A percentile compares a stretch with the other conserved stretches of the same genome.
These are phyloP conservation scores for Elongisporangium anandrum DNA, from an alignment of 352 stramenopile species.

Conservation along the genomic window DNA sequence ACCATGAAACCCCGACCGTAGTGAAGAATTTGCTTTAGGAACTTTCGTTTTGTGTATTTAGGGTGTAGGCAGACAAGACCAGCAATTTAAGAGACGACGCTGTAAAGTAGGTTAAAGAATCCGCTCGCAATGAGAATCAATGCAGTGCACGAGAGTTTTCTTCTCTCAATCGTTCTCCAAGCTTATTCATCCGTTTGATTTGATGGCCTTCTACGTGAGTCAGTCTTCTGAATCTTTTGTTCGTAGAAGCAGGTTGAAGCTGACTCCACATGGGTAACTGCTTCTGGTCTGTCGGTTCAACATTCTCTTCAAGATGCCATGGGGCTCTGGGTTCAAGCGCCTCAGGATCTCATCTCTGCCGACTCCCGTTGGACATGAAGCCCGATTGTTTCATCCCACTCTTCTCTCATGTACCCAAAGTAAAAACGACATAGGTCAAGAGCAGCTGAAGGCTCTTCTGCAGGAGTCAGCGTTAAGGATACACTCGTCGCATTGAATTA, in stretches of 20 bases:
- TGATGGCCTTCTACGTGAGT: too few species aligned
- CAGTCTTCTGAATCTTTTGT: neutral
- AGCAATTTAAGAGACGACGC: neutral
- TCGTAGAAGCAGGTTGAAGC: neutral
- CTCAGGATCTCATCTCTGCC: neutral
- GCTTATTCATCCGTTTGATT: neutral
- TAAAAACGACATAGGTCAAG: neutral
- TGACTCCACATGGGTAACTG: neutral
- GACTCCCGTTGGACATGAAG: neutral
- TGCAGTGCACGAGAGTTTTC: neutral
- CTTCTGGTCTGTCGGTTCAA: neutral
- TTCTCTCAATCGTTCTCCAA: neutral
- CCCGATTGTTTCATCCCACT: neutral
- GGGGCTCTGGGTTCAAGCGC: neutral
- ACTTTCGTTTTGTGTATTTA: slow-evolving; percentile 4
- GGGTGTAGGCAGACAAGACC: neutral
- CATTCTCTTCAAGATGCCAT: neutral
- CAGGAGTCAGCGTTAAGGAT: neutral
- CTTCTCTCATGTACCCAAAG: neutral
- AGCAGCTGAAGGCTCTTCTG: neutral
- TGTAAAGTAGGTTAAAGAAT: neutral
- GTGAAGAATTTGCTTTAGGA: neutral
- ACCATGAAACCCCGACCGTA: neutral
- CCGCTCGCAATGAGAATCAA: neutral
- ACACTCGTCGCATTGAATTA: slow-evolving; percentile 13